phyloP scores from a whole-genome alignment of 1,284 basidiomycete genomes.

The Fistulinella staudtii region DNA sequence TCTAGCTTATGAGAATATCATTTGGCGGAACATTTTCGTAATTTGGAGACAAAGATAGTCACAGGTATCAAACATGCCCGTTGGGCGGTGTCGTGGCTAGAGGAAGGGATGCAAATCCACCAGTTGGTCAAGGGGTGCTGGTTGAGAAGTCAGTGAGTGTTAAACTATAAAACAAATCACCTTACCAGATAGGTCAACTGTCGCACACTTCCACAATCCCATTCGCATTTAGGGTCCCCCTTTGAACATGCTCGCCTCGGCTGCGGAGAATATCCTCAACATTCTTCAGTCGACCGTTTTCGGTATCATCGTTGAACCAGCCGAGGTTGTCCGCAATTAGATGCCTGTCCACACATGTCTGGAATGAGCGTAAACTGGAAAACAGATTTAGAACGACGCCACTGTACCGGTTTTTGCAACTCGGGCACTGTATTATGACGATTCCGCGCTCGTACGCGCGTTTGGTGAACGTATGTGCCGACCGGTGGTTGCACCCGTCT shows the following conservation, averaged over 20 bases:
- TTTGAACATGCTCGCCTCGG: conserved; percentile 71
- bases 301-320: conserved; percentile 84
- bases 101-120: not conserved
- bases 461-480: conserved; percentile 85
- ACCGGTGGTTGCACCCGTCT: conserved; percentile 72
- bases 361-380: not conserved
- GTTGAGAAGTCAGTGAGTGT: not conserved
- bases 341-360: conserved; percentile 47
- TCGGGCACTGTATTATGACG: conserved; percentile 89
- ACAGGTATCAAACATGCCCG: conserved; percentile 12
- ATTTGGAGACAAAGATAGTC: not conserved
- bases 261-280: conserved; percentile 78
- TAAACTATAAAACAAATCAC: not conserved
- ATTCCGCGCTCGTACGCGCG: conserved; percentile 85
- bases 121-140: not conserved
- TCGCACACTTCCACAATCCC: conserved; percentile 42
- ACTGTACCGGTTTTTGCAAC: conserved; percentile 80
- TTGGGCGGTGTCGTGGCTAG: too few relatives aligned
- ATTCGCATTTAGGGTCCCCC: conserved; percentile 45
- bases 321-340: conserved; percentile 89
- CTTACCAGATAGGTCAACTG: conserved; percentile 15
- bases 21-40: not conserved
- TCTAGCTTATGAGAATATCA: not conserved
- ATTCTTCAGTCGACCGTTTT: conserved; percentile 69
- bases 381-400: not conserved